Base-by-base conservation (phyloP, 2,329 filamentous ascomycete species). In the Ophiostoma triangulosporum region DNA sequence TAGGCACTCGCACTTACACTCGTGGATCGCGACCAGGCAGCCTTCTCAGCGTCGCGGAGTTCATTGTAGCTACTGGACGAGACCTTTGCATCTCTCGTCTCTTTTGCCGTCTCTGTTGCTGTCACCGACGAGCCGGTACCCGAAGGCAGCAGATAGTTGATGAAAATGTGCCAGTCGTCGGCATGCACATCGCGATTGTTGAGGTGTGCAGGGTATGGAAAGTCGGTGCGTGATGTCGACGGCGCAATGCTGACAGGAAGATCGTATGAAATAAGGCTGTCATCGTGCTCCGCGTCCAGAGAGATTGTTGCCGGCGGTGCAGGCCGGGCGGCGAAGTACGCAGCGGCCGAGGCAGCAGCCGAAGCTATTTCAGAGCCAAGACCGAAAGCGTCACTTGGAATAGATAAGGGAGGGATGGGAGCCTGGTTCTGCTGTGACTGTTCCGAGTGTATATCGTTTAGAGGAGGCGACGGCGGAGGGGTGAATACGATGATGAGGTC, bases 101-200 rank as follows among this genome's bases (percentile, higher is more conserved):
- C n/a, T n/a, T n/a, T n/a, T n/a, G n/a, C n/a, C n/a, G n/a, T n/a
- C n/a, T n/a, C 9, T 33, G 46, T 3, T 33, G 17, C 17, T 46
- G 43, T 26, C 11, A 14, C 24, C 7, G 38, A 11, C 2, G 36
- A 24, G 9, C 11, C 17, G 12, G 12, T 22, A 67, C 64, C 60
- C 76, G 70, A 52, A 74, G 78, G 77, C 22, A 81, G 62, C 15
- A 81, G 63, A 56, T 73, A 74, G 59, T 80, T 80, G 46, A 77
- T 58, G 62, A 82, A 81, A 0, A 77, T 80, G 33, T 71, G 69
- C 78, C 78, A 82, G 61, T 82, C 78, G 59, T 76, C 71, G 14
- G 64, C 59, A 1, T 66, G 70, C 12, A 79, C 68, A 51, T 77
- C 75, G 36, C 70, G 70, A 5, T 58, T 58, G 6, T 62, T 64